These are phyloP conservation scores for Heterobasidion annosum DNA, from an alignment of 1,284 basidiomycete genomes.

Conservation along the genomic window DNA sequence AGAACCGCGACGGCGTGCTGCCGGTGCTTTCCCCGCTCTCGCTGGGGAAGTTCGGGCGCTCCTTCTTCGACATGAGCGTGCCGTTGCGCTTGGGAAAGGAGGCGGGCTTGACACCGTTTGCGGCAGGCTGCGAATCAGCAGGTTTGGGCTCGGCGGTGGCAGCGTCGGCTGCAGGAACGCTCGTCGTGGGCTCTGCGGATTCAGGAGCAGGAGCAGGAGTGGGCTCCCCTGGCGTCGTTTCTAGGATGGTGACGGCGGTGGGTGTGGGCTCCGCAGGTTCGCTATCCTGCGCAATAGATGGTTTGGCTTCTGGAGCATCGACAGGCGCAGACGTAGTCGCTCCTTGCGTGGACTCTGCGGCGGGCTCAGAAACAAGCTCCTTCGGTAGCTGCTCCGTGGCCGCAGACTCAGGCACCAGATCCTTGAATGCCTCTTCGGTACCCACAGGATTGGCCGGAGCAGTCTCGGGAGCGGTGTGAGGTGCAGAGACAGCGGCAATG, in stretches of 20 bases:
- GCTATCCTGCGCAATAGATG: too few species aligned
- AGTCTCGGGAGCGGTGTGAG: background rate
- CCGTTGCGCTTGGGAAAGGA: background rate
- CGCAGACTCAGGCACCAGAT: too few species aligned
- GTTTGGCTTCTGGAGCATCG: background rate
- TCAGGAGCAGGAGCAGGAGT: background rate
- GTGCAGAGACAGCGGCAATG: background rate
- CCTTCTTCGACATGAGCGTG: background rate
- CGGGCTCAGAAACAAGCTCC: too few species aligned
- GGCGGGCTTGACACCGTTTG: background rate
- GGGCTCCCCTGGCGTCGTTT: background rate
- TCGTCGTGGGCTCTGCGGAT: background rate
- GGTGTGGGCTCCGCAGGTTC: too few species aligned
- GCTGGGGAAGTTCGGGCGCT: background rate
- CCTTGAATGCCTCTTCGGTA: too few species aligned
- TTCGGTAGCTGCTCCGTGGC: too few species aligned
- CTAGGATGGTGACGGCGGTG: too few species aligned
- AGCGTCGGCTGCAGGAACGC: background rate
- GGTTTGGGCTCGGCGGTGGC: background rate
- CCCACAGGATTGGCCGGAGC: background rate
- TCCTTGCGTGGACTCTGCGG: too few species aligned
- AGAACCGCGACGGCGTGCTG: constrained; percentile 6
- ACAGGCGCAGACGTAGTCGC: too few species aligned
- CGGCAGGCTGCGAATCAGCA: background rate
- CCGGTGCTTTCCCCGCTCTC: background rate